Percentiles rank a stretch among this genome's conserved stretches.
Evolutionary conservation across 345 rosid genomes (phyloP).

Genomic region (Viola odorata): DNA sequence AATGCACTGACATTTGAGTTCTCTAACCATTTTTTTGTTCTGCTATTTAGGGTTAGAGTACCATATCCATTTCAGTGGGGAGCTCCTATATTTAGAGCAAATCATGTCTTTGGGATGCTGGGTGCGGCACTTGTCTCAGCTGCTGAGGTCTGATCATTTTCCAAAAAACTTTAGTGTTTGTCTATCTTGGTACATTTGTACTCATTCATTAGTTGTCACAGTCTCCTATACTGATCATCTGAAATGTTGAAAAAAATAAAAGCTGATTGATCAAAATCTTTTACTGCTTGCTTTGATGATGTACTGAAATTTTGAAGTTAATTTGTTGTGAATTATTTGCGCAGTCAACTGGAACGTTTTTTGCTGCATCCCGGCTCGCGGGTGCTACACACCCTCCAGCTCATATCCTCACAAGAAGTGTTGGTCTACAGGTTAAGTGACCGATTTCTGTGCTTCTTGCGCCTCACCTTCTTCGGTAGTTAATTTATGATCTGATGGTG

Average conservation of each 20-base stretch:
- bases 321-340: constrained; percentile 11
- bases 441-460: constrained; percentile 2
- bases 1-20: background rate
- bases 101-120: constrained; percentile 93
- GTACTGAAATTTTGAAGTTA: background rate
- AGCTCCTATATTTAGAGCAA: constrained; percentile 86
- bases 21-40: background rate
- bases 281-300: too few relatives aligned
- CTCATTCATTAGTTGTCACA: too few relatives aligned
- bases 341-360: constrained; percentile 80
- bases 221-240: too few relatives aligned
- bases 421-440: constrained; percentile 72
- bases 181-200: too few relatives aligned
- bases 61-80: constrained; percentile 99
- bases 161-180: background rate
- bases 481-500: background rate
- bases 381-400: constrained; percentile 98
- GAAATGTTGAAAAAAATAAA: too few relatives aligned
- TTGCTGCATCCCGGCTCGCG: constrained; percentile 81
- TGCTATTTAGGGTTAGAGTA: constrained; percentile 60
- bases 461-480: background rate
- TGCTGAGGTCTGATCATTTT: constrained; percentile 56
- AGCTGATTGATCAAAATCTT: too few relatives aligned
- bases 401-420: constrained; percentile 75
- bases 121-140: constrained; percentile 90